Percentiles rank a stretch among this genome's conserved stretches.
phyloP scores from a whole-genome alignment of 345 rosid species.

The Eutrema yunnanense region DNA sequence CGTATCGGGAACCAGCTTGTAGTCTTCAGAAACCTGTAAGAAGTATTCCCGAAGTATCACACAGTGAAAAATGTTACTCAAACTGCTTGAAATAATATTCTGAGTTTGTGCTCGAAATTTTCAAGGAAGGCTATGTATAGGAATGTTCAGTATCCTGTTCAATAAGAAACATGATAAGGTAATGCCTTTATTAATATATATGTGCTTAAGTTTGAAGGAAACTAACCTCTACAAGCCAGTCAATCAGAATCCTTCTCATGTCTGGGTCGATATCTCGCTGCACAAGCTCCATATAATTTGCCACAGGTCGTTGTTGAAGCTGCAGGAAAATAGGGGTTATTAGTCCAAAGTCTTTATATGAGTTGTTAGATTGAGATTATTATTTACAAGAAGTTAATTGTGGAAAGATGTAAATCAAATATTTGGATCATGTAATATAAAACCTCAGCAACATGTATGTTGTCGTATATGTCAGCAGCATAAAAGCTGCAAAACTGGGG shows the following conservation, averaged over 20 bases:
- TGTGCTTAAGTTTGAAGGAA: not conserved
- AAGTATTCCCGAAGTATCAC: too few species aligned
- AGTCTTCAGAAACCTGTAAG: conserved; percentile 88
- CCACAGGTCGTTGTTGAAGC: conserved; percentile 75
- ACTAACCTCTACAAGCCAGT: conserved; percentile 95
- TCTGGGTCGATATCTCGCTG: conserved; percentile 63
- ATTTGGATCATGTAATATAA: conserved; percentile 20
- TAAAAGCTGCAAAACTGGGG: conserved; percentile 70
- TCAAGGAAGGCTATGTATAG: not conserved
- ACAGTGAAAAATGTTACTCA: conserved; percentile 5
- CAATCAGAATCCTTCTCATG: conserved; percentile 84
- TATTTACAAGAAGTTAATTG: not conserved
- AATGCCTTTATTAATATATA: not conserved
- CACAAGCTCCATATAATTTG: conserved; percentile 63
- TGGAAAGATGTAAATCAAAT: conserved; percentile 11
- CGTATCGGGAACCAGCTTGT: conserved; percentile 82
- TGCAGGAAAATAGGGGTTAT: conserved; percentile 23
- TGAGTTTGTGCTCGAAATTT: not conserved
- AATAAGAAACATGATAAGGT: not conserved
- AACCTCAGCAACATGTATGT: conserved; percentile 68
- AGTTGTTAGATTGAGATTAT: not conserved
- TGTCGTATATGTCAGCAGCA: conserved; percentile 65
- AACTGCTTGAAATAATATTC: not conserved
- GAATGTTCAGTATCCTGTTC: not conserved
- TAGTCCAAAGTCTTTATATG: not conserved